These are phyloP conservation scores for Penicillium decumbens DNA, from an alignment of 2,329 filamentous ascomycete species.

Conservation along the genomic window DNA sequence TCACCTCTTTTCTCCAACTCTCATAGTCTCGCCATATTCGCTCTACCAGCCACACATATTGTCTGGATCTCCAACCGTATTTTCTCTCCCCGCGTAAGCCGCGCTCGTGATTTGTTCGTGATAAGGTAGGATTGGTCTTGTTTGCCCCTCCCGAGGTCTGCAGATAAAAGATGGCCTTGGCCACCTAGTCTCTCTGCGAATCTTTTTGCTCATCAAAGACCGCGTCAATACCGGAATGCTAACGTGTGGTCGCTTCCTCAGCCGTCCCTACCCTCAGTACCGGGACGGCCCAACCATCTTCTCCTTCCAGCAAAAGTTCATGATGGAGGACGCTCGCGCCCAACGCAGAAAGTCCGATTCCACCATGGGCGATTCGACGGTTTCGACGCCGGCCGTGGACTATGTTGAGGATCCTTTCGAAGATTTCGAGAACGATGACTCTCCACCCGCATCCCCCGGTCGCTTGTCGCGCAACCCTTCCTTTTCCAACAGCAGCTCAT, in stretches of 20 bases:
- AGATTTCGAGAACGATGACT: constrained; percentile 29
- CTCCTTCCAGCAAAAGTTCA: constrained; percentile 36
- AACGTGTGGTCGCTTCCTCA: constrained; percentile 37
- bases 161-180: background rate
- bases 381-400: constrained; percentile 24
- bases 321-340: constrained; percentile 29
- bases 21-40: background rate
- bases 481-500: constrained; percentile 78
- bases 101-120: constrained; percentile 4
- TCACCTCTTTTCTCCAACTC: background rate
- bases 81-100: constrained; percentile 10
- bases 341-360: constrained; percentile 24
- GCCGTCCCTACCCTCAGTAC: constrained; percentile 32
- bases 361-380: constrained; percentile 21
- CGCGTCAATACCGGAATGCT: constrained; percentile 34
- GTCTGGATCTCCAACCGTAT: constrained; percentile 2
- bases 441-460: constrained; percentile 27
- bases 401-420: constrained; percentile 28
- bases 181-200: background rate
- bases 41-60: background rate
- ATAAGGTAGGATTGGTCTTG: constrained; percentile 5
- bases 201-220: background rate
- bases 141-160: background rate
- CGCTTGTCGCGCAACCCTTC: constrained; percentile 69
- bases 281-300: constrained; percentile 36